Evolutionary conservation across 139 green algal genomes (phyloP).

Genomic region (Yamagishiella unicocca): DNA sequence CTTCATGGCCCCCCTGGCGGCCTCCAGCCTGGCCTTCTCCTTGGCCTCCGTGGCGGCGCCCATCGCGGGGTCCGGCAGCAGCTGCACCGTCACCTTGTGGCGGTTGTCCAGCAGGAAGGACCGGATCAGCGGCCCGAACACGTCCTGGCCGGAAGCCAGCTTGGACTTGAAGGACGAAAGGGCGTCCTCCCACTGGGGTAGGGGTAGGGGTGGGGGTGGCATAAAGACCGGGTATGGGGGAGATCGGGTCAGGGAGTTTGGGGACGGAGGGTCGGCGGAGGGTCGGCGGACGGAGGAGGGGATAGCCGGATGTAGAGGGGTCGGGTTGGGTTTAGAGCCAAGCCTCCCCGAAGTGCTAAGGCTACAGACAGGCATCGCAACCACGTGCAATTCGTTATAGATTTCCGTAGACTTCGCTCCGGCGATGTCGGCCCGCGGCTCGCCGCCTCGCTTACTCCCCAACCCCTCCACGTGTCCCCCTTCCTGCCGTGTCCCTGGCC

Average conservation of each 20-base stretch:
- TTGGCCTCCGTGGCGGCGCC: slow-evolving; percentile 67
- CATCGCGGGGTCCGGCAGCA: slow-evolving; percentile 17
- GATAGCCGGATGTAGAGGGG: no score
- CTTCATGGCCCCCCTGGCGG: slow-evolving; percentile 60
- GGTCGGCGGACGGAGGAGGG: no score
- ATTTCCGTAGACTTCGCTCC: no score
- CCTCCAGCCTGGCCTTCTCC: slow-evolving; percentile 78
- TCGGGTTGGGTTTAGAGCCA: no score
- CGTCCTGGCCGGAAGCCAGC: slow-evolving; percentile 84
- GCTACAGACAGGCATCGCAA: no score
- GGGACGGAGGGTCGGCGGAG: neutral
- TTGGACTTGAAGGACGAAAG: slow-evolving; percentile 92
- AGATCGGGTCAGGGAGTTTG: neutral
- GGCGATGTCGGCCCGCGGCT: no score
- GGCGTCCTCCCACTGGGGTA: slow-evolving; percentile 84
- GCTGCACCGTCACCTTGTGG: slow-evolving; percentile 68
- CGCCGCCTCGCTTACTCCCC: no score
- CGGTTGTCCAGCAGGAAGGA: slow-evolving; percentile 93
- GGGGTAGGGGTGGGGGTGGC: neutral
- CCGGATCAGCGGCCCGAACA: slow-evolving; percentile 94
- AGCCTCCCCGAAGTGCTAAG: no score
- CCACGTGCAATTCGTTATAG: no score
- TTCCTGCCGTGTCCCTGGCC: neutral
- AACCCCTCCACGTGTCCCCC: no score
- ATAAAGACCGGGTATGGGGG: neutral